Base-by-base conservation (phyloP, 306 rosid species). In the Trifolium dubium region DNA sequence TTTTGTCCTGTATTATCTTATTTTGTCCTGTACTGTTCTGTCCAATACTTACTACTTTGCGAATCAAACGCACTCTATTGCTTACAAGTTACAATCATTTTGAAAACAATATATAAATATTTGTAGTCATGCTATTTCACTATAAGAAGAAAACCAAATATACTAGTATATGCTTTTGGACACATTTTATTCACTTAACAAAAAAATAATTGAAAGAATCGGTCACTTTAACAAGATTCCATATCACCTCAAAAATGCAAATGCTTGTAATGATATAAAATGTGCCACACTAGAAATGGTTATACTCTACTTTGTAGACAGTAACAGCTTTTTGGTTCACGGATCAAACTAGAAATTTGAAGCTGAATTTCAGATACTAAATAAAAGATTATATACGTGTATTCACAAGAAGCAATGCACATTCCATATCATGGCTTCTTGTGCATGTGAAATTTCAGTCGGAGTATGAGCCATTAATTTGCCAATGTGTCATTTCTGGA, bases 301-400 rank as follows among this genome's bases (percentile, higher is more conserved):
- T 80, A 2, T 12, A 55, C 61, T 55, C 76, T 50, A 75, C 35
- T 69, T 80, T 23, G 69, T 55, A 77, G 49, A 73, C 14, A 28
- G 58, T 55, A 14, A 50, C 31, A 40, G 68, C 58, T 37, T 58
- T 69, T 67, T 59, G 64, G 74, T 77, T 89, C 93, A 86, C 90
- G 90, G 92, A 92, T 88, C 86, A 81, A 72, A 83, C 80, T 83
- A 75, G 78, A 81, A 80, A 55, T 79, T 80, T 74, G 66, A 71
- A 71, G 30, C 49, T 76, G 39, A 53, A 44, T 13, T 13, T 14
- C 15, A 17, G 64, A 0, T 34, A 3, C 4, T 11, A 15, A 8
- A 10, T 6, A 35, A 71, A 71, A 31, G 5, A 12, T 4, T 41
- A 41, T 15, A 15, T 13, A 23, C 30, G 37, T 28, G 31, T 8